Conservation (phyloP, 176 grass and related monocot species). For the Oryza nivara region DNA sequence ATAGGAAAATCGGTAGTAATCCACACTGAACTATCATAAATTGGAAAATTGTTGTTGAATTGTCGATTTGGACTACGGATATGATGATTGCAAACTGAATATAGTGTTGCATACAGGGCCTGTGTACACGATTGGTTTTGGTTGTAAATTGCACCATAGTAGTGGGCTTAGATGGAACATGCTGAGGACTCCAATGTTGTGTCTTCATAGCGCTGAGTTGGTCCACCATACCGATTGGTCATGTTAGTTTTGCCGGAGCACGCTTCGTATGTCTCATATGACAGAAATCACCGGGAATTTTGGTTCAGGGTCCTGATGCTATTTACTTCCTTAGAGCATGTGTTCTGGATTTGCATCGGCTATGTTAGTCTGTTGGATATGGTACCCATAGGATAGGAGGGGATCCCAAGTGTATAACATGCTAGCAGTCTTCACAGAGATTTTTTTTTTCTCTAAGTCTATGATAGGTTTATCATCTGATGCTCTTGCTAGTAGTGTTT, state of each 20-base stretch:
- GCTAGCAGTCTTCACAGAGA: not conserved
- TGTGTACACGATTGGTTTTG: not conserved
- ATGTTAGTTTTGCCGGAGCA: not conserved
- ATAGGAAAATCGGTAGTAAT: not conserved
- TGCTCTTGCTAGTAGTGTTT: not conserved
- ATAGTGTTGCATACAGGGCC: not conserved
- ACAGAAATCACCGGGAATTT: not conserved
- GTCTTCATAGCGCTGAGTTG: not conserved
- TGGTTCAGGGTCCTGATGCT: not conserved
- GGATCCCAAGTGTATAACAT: not conserved
- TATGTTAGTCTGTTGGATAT: not conserved
- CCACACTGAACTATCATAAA: not conserved
- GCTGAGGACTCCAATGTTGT: not conserved
- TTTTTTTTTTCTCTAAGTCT: not conserved
- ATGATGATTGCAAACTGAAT: not conserved
- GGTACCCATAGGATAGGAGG: not conserved
- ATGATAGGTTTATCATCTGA: not conserved
- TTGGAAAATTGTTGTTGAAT: not conserved
- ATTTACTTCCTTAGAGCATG: not conserved
- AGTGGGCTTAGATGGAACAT: too few relatives aligned
- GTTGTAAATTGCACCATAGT: not conserved
- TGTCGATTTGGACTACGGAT: not conserved
- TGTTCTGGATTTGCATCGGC: not conserved
- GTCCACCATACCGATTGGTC: not conserved
- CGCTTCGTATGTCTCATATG: not conserved